phyloP scores from a whole-genome alignment of 2,329 filamentous ascomycete species.

The Cadophora malorum region DNA sequence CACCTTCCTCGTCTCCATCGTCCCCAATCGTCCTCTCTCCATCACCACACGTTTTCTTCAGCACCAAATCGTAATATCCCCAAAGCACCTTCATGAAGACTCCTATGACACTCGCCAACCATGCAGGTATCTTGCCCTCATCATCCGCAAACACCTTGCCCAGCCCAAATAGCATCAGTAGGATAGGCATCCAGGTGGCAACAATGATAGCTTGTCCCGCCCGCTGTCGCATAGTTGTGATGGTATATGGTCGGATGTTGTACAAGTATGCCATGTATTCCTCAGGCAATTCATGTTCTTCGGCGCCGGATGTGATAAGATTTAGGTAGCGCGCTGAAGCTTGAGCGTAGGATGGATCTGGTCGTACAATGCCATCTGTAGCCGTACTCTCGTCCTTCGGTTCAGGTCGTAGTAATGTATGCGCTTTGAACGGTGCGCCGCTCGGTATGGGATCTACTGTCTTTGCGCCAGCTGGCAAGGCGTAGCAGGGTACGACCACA shows the following conservation, averaged over 20 bases:
- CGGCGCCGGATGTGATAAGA: slow-evolving; percentile 78
- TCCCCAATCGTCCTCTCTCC: slow-evolving; percentile 69
- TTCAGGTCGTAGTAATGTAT: slow-evolving; percentile 74
- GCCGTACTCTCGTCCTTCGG: neutral
- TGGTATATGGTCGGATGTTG: slow-evolving; percentile 71
- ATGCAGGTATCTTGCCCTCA: slow-evolving; percentile 70
- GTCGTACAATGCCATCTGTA: slow-evolving; percentile 51
- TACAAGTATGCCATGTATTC: slow-evolving; percentile 79
- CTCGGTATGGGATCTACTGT: slow-evolving; percentile 69
- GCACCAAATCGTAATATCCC: slow-evolving; percentile 67
- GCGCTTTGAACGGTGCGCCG: slow-evolving; percentile 75
- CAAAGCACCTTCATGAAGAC: slow-evolving; percentile 64
- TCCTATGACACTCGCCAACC: slow-evolving; percentile 63
- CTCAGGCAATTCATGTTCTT: slow-evolving; percentile 78
- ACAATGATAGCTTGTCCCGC: slow-evolving; percentile 71
- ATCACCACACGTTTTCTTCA: slow-evolving; percentile 78
- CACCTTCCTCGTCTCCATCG: slow-evolving; percentile 28
- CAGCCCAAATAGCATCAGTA: slow-evolving; percentile 60
- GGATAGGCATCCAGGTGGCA: slow-evolving; percentile 60
- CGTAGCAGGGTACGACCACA: slow-evolving; percentile 78
- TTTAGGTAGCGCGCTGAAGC: slow-evolving; percentile 84
- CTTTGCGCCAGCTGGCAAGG: slow-evolving; percentile 62
- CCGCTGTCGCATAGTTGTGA: slow-evolving; percentile 70
- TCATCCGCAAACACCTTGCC: slow-evolving; percentile 63
- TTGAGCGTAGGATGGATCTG: slow-evolving; percentile 76